These are phyloP conservation scores for Pseudocercospora ulei DNA, from an alignment of 2,329 filamentous ascomycete genomes.

Conservation along the genomic window DNA sequence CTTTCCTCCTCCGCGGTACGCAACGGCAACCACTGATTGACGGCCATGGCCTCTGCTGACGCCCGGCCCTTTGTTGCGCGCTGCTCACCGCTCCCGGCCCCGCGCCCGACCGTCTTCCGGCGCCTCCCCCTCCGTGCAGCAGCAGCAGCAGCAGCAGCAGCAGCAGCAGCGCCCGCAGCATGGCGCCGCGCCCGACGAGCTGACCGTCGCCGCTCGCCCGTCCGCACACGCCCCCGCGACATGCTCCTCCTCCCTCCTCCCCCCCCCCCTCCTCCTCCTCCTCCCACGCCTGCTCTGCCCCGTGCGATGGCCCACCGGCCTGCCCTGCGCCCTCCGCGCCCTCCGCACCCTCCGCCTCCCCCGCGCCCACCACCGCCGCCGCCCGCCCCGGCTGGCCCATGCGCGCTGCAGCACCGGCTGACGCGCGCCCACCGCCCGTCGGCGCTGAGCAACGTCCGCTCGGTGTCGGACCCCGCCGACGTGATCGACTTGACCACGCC, in stretches of 20 bases:
- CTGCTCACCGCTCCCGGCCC: too few relatives aligned
- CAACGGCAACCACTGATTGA: not conserved
- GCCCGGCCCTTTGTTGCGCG: slow-evolving; percentile 5
- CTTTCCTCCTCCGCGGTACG: not conserved
- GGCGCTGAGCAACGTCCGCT: slow-evolving; percentile 31
- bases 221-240: too few relatives aligned
- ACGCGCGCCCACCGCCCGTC: slow-evolving; percentile 28
- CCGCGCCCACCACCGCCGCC: slow-evolving; percentile 25
- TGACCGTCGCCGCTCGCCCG: slow-evolving; percentile 6
- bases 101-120: too few relatives aligned
- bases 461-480: slow-evolving; percentile 26
- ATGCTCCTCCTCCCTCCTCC: slow-evolving; percentile 23
- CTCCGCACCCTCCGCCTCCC: slow-evolving; percentile 26
- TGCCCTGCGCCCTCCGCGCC: slow-evolving; percentile 22
- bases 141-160: too few relatives aligned
- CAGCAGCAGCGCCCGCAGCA: not conserved
- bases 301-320: slow-evolving; percentile 29
- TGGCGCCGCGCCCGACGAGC: slow-evolving; percentile 5
- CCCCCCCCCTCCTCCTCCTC: slow-evolving; percentile 21
- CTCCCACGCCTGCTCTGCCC: slow-evolving; percentile 12
- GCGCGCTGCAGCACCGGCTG: slow-evolving; percentile 21
- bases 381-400: slow-evolving; percentile 26
- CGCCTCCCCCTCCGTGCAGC: not conserved
- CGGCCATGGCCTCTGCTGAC: not conserved
- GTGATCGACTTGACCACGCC: slow-evolving; percentile 25